Conservation (phyloP, 192 early-diverging fungal species). For the Coemansia sp. region DNA sequence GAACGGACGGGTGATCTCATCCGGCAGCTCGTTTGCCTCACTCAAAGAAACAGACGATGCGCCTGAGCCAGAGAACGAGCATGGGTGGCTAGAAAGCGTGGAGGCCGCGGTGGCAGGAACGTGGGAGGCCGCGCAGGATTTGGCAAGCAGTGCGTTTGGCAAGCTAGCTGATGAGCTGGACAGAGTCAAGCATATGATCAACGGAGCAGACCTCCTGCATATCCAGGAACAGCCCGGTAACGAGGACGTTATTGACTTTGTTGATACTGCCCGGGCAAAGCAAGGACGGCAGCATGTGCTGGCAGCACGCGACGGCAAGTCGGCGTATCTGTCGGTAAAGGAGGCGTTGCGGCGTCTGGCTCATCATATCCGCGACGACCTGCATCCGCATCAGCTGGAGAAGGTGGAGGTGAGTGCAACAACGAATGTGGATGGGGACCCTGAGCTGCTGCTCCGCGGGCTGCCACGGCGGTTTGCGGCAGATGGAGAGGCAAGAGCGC, state of each 20-base stretch:
- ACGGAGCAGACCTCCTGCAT: conserved; percentile 23
- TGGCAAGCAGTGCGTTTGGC: conserved; percentile 32
- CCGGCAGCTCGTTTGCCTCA: conserved; percentile 39
- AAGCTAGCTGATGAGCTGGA: conserved; percentile 21
- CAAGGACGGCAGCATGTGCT: conserved; percentile 11
- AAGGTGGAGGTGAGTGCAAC: conserved; percentile 21
- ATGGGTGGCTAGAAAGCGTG: conserved; percentile 15
- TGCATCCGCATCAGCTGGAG: conserved; percentile 46
- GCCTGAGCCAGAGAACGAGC: neutral
- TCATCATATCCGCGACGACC: conserved; percentile 56
- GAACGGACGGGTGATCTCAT: conserved; percentile 42
- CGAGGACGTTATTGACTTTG: conserved; percentile 23
- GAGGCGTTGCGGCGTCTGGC: conserved; percentile 67
- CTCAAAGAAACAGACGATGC: neutral
- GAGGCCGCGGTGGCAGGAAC: conserved; percentile 30
- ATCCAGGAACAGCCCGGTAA: conserved; percentile 17
- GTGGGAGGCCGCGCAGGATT: conserved; percentile 35
- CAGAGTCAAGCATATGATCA: conserved; percentile 23
- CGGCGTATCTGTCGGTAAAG: conserved; percentile 53
- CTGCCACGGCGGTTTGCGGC: conserved; percentile 27
- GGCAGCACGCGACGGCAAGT: conserved; percentile 13
- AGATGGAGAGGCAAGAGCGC: conserved; percentile 26
- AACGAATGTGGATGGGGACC: conserved; percentile 32
- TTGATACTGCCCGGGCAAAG: neutral
- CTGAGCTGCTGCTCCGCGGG: conserved; percentile 30